A percentile compares a stretch with the other conserved stretches of the same genome.
Conservation (phyloP, 768 basidiomycete species). For the Pisolithus orientalis region DNA sequence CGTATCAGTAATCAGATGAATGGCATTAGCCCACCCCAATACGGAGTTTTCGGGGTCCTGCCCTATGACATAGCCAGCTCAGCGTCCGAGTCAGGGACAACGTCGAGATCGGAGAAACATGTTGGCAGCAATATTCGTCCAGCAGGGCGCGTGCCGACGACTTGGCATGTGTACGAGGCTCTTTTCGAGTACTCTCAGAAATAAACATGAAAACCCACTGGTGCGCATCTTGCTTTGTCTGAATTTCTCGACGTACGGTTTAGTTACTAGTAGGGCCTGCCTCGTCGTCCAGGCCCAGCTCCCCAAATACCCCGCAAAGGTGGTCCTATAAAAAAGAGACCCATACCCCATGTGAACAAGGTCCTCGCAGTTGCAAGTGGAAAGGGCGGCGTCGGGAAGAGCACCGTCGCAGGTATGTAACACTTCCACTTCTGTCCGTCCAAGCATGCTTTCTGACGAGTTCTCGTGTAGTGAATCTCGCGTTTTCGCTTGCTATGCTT, state of each 20-base stretch:
- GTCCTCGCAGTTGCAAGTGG: slow-evolving; percentile 85
- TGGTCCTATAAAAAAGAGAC: slow-evolving; percentile 46
- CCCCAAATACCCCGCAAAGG: slow-evolving; percentile 59
- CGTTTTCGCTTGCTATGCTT: slow-evolving; percentile 58
- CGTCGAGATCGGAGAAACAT: background rate
- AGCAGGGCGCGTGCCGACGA: background rate
- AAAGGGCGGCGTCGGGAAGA: slow-evolving; percentile 96
- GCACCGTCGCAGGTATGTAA: slow-evolving; percentile 76
- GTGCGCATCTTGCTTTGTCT: slow-evolving; percentile 26
- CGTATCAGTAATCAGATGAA: background rate
- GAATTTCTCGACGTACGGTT: slow-evolving; percentile 6
- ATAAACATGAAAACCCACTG: slow-evolving; percentile 50
- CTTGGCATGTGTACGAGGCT: slow-evolving; percentile 3
- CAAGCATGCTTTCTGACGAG: slow-evolving; percentile 4
- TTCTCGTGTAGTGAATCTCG: slow-evolving; percentile 61
- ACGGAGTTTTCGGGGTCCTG: no score
- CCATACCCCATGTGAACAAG: slow-evolving; percentile 68
- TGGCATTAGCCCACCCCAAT: no score
- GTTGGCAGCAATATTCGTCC: background rate
- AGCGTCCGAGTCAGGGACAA: no score
- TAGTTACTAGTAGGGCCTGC: slow-evolving; percentile 26
- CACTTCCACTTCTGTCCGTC: background rate
- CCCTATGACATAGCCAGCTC: no score
- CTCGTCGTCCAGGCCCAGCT: slow-evolving; percentile 28
- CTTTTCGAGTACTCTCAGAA: slow-evolving; percentile 11